Conservation (phyloP, 2,329 filamentous ascomycete species). For the Colletotrichum navitas region DNA sequence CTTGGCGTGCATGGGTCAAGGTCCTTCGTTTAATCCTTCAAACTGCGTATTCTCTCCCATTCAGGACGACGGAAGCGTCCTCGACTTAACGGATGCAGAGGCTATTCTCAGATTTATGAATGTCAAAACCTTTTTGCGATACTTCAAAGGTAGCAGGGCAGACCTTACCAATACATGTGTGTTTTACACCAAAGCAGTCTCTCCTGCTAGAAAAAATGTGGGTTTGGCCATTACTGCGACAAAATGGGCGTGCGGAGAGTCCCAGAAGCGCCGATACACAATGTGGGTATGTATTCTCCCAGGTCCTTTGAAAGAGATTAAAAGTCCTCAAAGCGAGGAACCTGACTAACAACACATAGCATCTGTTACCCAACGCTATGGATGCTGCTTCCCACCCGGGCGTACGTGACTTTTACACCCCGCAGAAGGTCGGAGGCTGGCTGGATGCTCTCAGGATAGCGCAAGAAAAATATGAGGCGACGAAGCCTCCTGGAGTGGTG, state of each 20-base stretch:
- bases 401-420: not conserved
- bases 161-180: not conserved
- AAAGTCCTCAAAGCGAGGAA: not conserved
- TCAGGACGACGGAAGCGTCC: not conserved
- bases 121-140: not conserved
- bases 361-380: not conserved
- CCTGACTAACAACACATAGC: not conserved
- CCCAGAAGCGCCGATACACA: not conserved
- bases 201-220: not conserved
- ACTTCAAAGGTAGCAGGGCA: not conserved
- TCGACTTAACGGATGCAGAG: not conserved
- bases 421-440: not conserved
- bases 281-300: not conserved
- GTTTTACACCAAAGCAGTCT: not conserved
- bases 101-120: not conserved
- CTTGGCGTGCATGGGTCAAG: not conserved
- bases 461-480: not conserved
- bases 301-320: not conserved
- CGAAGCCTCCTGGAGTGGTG: not conserved
- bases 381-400: not conserved
- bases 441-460: not conserved
- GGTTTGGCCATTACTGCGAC: conserved; percentile 1
- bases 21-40: not conserved
- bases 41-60: not conserved
- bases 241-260: not conserved